Base-by-base conservation (phyloP, 2,329 filamentous ascomycete genomes). In the Neopestalotiopsis sp. region DNA sequence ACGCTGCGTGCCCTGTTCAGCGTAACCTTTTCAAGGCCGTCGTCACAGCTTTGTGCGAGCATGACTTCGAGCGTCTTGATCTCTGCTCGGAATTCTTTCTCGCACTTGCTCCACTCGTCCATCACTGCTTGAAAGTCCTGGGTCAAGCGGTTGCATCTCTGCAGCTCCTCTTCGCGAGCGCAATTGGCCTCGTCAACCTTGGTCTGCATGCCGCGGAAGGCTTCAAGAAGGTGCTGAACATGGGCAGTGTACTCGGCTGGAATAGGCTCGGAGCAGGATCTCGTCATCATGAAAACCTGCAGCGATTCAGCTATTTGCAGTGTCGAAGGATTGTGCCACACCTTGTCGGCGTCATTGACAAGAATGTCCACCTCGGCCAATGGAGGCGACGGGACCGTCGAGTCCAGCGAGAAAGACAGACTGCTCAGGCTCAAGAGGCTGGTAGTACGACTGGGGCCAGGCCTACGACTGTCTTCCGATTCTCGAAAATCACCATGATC, bases 271-370 rank as follows among this genome's bases (percentile, higher is more conserved):
- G 79, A 67, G 24, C 76, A 70, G 9, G 77, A 73, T 61, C 75
- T 79, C 28, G 77, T 78, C 80, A 86, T 84, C 72, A 85, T 77
- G 9, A 72, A 74, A 5, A 80, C 79, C 58, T 82, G 80, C n/a
- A 87, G 74, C 0, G 80, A 73, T 69, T 86, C 84, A 17, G 81
- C 78, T 76, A 86, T 81, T 72, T 84, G 82, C 56, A 82, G 75
- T 45, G 85, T 66, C 7, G 79, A 82, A 6, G 83, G 83, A n/a
- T 79, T 82, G 64, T 83, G 78, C 76, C 77, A 77, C 56, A 76
- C 70, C 53, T 71, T 74, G 45, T 79, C 76, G 30, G 76, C 68
- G 28, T 75, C 70, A 13, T 74, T 76, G 38, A 76, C 63, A 45
- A 74, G 49, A 6, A 72, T 28, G n/a, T 66, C 61, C 10, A 45